Evolutionary conservation across 139 green algal species (phyloP).

Genomic region (Coelastrella sp.): DNA sequence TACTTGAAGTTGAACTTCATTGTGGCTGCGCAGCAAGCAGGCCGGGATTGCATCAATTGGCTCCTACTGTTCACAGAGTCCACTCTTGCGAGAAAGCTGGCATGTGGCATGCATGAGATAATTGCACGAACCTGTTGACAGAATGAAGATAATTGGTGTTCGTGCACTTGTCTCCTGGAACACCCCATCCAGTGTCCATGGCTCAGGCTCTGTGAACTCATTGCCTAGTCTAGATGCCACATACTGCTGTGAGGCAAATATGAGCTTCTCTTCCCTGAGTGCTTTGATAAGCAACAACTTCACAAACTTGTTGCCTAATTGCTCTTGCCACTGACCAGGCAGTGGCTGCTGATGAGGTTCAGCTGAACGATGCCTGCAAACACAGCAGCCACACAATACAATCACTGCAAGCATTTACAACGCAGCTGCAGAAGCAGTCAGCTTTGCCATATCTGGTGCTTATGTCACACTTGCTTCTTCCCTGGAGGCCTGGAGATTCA

Average conservation of each 20-base stretch:
- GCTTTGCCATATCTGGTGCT: too few relatives aligned
- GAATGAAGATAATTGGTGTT: slow-evolving; percentile 90
- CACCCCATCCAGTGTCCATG: slow-evolving; percentile 87
- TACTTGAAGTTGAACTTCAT: too few relatives aligned
- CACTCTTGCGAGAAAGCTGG: background rate
- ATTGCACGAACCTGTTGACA: slow-evolving; percentile 66
- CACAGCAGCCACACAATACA: background rate
- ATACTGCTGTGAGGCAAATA: slow-evolving; percentile 66
- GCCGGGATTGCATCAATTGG: too few relatives aligned
- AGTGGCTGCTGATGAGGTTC: slow-evolving; percentile 69
- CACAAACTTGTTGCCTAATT: slow-evolving; percentile 59
- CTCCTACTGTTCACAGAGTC: background rate
- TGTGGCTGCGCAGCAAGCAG: too few relatives aligned
- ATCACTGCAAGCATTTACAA: background rate
- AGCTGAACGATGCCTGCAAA: slow-evolving; percentile 19
- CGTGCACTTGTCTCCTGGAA: slow-evolving; percentile 76
- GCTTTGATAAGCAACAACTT: slow-evolving; percentile 77
- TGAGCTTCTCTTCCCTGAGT: slow-evolving; percentile 82
- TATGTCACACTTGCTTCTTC: too few relatives aligned
- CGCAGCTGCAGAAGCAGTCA: background rate
- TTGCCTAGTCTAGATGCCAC: slow-evolving; percentile 71
- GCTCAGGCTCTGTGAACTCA: slow-evolving; percentile 77
- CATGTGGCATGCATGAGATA: background rate
- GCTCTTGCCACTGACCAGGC: slow-evolving; percentile 62
- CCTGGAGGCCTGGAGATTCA: too few relatives aligned